Evolutionary conservation across 208 protist species (phyloP).

Genomic region (Leishmania amazonensis): DNA sequence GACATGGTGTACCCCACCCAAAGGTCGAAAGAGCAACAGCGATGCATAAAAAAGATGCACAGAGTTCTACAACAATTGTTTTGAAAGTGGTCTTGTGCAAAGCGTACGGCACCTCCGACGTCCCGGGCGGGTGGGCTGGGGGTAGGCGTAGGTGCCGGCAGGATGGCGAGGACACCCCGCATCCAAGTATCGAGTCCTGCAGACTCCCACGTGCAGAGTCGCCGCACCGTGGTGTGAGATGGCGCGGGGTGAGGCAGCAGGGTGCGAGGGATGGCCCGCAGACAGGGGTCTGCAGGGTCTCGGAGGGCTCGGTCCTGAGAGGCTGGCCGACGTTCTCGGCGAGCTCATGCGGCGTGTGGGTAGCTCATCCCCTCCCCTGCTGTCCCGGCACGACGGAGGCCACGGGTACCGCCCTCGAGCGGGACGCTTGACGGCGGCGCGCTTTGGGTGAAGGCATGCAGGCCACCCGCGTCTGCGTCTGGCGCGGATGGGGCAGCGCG

Average conservation of each 20-base stretch:
- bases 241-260: background rate
- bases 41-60: background rate
- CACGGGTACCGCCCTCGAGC: background rate
- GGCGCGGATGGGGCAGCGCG: background rate
- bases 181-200: background rate
- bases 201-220: background rate
- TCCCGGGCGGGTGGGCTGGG: background rate
- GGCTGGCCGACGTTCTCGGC: background rate
- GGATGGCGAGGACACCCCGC: background rate
- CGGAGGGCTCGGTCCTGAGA: background rate
- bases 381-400: background rate
- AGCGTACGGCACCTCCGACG: background rate
- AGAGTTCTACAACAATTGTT: background rate
- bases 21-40: background rate
- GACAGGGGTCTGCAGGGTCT: background rate
- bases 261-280: background rate
- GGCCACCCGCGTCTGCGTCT: too few relatives aligned
- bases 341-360: background rate
- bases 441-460: background rate
- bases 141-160: background rate
- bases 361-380: background rate
- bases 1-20: background rate
- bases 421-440: background rate
- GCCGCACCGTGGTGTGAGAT: background rate
- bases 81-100: background rate